A percentile compares a stretch with the other conserved stretches of the same genome.
Conservation (phyloP, 2,329 filamentous ascomycete genomes). For the Paramyrothecium sp. region DNA sequence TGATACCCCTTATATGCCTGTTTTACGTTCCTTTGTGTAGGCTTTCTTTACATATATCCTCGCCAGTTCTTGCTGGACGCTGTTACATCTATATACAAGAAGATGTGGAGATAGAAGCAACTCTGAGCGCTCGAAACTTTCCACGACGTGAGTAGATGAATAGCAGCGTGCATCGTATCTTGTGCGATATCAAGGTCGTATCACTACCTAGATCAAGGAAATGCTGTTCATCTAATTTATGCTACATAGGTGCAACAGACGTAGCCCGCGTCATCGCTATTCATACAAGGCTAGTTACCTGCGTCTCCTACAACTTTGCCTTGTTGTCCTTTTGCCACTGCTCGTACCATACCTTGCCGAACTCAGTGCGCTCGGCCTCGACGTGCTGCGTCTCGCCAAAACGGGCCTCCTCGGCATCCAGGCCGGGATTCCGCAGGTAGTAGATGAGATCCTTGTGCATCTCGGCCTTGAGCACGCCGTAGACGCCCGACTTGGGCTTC, state of each 20-base stretch:
- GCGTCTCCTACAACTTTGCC: slow-evolving; percentile 32
- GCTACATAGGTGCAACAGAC: too few species aligned
- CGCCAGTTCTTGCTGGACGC: neutral
- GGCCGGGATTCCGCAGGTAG: slow-evolving; percentile 51
- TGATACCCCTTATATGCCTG: slow-evolving; percentile 2
- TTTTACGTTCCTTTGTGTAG: slow-evolving; percentile 5
- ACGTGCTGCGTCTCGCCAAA: slow-evolving; percentile 38
- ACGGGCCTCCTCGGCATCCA: slow-evolving; percentile 48
- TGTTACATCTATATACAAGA: too few species aligned
- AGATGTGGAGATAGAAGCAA: neutral
- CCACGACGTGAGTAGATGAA: too few species aligned
- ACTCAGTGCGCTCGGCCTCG: slow-evolving; percentile 41
- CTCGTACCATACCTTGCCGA: slow-evolving; percentile 44
- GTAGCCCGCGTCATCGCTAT: too few species aligned
- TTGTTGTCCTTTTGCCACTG: slow-evolving; percentile 45
- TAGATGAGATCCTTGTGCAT: slow-evolving; percentile 68
- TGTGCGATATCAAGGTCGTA: too few species aligned
- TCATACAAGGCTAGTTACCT: too few species aligned
- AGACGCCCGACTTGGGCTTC: slow-evolving; percentile 65
- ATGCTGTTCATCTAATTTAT: too few species aligned
- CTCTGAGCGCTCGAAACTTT: too few species aligned
- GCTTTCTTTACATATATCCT: slow-evolving; percentile 2
- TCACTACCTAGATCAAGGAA: too few species aligned
- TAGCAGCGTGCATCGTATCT: too few species aligned
- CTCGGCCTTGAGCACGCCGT: slow-evolving; percentile 70